Percentiles rank a stretch among this genome's conserved stretches.
phyloP scores from a whole-genome alignment of 306 rosid genomes.

The Rosa multiflora region DNA sequence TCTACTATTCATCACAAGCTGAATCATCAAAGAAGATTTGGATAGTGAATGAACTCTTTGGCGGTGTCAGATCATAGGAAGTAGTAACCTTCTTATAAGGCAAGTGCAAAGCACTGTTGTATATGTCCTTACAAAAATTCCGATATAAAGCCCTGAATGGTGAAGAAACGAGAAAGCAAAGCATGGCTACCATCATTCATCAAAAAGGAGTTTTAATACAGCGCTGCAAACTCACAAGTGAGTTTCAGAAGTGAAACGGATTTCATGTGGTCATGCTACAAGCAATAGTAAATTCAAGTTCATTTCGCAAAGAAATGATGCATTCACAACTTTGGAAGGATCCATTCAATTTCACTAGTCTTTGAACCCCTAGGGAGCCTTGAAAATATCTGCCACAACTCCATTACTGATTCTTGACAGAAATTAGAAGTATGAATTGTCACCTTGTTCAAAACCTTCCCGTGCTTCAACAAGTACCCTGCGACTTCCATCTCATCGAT shows the following conservation, averaged over 20 bases:
- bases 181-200: not conserved
- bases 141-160: not conserved
- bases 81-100: not conserved
- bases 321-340: not conserved
- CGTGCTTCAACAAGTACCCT: not conserved
- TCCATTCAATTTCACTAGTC: conserved; percentile 5
- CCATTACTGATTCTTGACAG: not conserved
- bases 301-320: not conserved
- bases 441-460: not conserved
- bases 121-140: not conserved
- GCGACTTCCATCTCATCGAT: not conserved
- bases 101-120: too few relatives aligned
- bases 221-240: not conserved
- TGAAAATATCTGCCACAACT: not conserved
- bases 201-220: not conserved
- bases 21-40: not conserved
- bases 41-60: not conserved
- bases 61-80: too few relatives aligned
- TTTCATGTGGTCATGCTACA: not conserved
- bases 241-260: not conserved
- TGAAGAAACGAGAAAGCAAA: not conserved
- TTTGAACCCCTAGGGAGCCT: not conserved
- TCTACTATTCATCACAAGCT: not conserved
- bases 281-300: not conserved
- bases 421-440: not conserved